Evolutionary conservation across 306 rosid genomes (phyloP).

Genomic region (Medicago arabica): DNA sequence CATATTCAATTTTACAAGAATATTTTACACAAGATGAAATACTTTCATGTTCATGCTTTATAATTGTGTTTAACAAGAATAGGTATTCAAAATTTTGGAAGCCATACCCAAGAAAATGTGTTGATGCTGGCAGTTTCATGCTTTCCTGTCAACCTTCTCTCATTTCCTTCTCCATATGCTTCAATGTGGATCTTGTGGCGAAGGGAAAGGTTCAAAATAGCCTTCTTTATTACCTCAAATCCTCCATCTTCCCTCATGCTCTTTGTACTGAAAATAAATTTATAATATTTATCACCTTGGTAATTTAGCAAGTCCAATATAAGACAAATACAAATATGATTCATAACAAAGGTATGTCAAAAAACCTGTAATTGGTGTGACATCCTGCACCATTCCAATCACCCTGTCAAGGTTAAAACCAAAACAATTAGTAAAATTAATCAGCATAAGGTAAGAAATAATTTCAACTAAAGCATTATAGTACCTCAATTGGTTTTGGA

Average conservation of each 20-base stretch:
- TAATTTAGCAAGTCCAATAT: constrained; percentile 20
- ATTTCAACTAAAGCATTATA: constrained; percentile 1
- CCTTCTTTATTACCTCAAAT: constrained; percentile 87
- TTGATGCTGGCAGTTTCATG: constrained; percentile 91
- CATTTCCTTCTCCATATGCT: constrained; percentile 99
- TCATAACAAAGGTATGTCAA: constrained; percentile 18
- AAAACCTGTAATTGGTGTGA: constrained; percentile 97
- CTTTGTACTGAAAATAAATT: constrained; percentile 75
- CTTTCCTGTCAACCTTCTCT: constrained; percentile 98
- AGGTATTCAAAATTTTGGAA: constrained; percentile 28
- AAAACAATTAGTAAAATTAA: constrained; percentile 19
- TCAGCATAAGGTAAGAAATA: constrained; percentile 9
- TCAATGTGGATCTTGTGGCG: constrained; percentile 86
- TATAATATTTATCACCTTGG: constrained; percentile 19
- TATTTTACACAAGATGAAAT: constrained; percentile 18
- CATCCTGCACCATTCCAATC: constrained; percentile 99
- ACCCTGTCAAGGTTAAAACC: constrained; percentile 63
- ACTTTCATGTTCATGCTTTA: background rate
- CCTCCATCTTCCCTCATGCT: constrained; percentile 99
- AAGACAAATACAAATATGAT: constrained; percentile 24
- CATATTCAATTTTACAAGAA: constrained; percentile 41
- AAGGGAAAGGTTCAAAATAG: constrained; percentile 92
- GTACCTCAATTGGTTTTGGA: constrained; percentile 98
- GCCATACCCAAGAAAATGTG: constrained; percentile 90
- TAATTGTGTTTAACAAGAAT: constrained; percentile 21